phyloP scores from a whole-genome alignment of 768 basidiomycete species.

The Lactifluus piperatus region DNA sequence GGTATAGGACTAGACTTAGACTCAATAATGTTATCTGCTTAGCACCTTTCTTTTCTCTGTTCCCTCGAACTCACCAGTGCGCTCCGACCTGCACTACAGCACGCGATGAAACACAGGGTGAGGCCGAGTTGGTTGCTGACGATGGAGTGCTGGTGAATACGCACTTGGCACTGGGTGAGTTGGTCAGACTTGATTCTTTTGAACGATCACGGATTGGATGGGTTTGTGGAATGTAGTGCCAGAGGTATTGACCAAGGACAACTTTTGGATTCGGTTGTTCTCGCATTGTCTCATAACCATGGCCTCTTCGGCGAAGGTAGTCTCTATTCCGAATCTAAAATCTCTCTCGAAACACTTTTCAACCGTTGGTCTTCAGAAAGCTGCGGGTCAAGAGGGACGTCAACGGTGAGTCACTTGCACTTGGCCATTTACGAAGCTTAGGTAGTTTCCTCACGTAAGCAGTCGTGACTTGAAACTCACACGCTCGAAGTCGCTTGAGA shows the following conservation, averaged over 20 bases:
- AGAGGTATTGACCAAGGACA: slow-evolving; percentile 46
- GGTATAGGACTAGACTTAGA: too few species aligned
- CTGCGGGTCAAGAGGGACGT: too few species aligned
- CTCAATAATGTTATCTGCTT: too few species aligned
- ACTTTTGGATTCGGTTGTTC: slow-evolving; percentile 88
- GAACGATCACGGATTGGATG: neutral
- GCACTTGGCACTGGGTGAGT: slow-evolving; percentile 50
- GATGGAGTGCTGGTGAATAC: slow-evolving; percentile 43
- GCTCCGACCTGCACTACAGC: too few species aligned
- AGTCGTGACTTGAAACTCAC: too few species aligned
- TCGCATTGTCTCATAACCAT: slow-evolving; percentile 96
- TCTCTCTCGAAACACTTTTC: slow-evolving; percentile 94
- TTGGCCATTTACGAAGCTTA: too few species aligned
- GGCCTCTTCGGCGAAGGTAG: slow-evolving; percentile 98
- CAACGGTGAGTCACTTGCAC: too few species aligned
- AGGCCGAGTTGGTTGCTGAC: slow-evolving; percentile 40
- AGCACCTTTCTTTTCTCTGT: too few species aligned
- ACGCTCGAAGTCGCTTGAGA: too few species aligned
- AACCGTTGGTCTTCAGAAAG: too few species aligned
- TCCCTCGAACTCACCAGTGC: too few species aligned
- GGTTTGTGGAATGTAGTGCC: slow-evolving; percentile 47
- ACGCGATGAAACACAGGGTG: slow-evolving; percentile 45
- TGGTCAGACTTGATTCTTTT: neutral
- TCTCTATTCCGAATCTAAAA: slow-evolving; percentile 96
- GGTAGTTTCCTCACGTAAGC: too few species aligned